A percentile compares a stretch with the other conserved stretches of the same genome.
phyloP scores from a whole-genome alignment of 2,329 filamentous ascomycete species.

The Exophiala spinifera region DNA sequence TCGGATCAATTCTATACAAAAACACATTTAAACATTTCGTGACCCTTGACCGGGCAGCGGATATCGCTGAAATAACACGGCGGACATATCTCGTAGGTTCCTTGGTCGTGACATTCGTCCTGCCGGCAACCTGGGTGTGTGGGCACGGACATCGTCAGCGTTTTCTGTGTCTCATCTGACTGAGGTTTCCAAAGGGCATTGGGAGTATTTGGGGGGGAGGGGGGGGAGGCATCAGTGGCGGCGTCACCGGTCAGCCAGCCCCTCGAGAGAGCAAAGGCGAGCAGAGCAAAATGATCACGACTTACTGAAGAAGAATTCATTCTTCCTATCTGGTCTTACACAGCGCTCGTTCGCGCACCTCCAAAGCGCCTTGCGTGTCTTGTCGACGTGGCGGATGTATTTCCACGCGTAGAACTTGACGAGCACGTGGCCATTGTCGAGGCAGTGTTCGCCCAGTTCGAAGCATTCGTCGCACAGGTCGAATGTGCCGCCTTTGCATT shows the following conservation, averaged over 20 bases:
- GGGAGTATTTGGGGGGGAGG: neutral
- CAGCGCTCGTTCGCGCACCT: neutral
- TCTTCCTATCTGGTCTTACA: neutral
- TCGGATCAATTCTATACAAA: neutral
- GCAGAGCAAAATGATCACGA: neutral
- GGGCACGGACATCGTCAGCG: neutral
- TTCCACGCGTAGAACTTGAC: neutral
- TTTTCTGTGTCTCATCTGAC: neutral
- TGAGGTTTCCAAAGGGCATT: too few relatives aligned
- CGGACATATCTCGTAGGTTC: neutral
- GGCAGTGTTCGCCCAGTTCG: neutral
- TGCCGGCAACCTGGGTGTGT: neutral
- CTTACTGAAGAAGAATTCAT: neutral
- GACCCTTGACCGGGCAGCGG: neutral
- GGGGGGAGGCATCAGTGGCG: too few relatives aligned
- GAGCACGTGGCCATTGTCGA: neutral
- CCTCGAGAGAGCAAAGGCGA: too few relatives aligned
- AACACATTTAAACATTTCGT: neutral
- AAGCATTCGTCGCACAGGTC: neutral
- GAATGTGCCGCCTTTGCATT: neutral
- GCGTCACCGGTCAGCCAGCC: too few relatives aligned
- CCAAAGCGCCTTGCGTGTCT: neutral
- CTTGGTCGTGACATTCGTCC: neutral
- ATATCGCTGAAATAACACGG: neutral
- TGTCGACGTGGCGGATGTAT: neutral